phyloP scores from a whole-genome alignment of 2,329 filamentous ascomycete genomes.

The Akanthomyces muscarius region DNA sequence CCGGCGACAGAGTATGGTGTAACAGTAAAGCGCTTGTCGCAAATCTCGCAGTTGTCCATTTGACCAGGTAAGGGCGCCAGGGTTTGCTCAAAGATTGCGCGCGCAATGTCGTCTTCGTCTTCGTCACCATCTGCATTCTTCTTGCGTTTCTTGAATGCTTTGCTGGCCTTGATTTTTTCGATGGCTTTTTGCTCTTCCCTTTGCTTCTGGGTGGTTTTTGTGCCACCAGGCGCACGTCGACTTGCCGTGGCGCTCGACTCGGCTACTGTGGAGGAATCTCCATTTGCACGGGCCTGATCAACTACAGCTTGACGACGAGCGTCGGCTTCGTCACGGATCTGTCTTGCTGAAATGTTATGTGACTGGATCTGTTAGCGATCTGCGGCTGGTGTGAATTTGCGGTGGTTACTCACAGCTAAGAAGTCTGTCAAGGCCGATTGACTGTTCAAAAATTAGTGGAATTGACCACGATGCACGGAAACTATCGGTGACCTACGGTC shows the following conservation, averaged over 20 bases:
- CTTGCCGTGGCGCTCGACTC: slow-evolving; percentile 27
- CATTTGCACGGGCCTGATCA: slow-evolving; percentile 18
- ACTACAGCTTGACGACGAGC: slow-evolving; percentile 37
- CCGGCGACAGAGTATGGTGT: slow-evolving; percentile 83
- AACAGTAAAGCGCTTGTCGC: slow-evolving; percentile 85
- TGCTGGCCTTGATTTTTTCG: slow-evolving; percentile 60
- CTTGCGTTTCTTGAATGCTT: slow-evolving; percentile 53
- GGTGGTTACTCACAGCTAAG: slow-evolving; percentile 38
- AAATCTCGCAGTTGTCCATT: slow-evolving; percentile 81
- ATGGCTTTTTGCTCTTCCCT: slow-evolving; percentile 52
- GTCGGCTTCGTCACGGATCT: slow-evolving; percentile 50
- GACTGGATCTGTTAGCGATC: slow-evolving; percentile 41
- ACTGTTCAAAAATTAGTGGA: background rate
- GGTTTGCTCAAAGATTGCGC: slow-evolving; percentile 44
- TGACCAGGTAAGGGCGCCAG: slow-evolving; percentile 69
- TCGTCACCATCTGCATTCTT: slow-evolving; percentile 34
- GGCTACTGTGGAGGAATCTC: slow-evolving; percentile 23
- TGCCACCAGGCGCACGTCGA: slow-evolving; percentile 23
- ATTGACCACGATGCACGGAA: slow-evolving; percentile 19
- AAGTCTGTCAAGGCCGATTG: slow-evolving; percentile 54
- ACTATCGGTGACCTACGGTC: slow-evolving; percentile 32
- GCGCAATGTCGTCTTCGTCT: slow-evolving; percentile 48
- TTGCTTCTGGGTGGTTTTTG: slow-evolving; percentile 30
- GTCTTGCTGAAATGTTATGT: slow-evolving; percentile 65
- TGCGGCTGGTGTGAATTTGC: background rate